These are phyloP conservation scores for Candida cerambycidarum DNA, from an alignment of 805 yeast genomes.

Conservation along the genomic window DNA sequence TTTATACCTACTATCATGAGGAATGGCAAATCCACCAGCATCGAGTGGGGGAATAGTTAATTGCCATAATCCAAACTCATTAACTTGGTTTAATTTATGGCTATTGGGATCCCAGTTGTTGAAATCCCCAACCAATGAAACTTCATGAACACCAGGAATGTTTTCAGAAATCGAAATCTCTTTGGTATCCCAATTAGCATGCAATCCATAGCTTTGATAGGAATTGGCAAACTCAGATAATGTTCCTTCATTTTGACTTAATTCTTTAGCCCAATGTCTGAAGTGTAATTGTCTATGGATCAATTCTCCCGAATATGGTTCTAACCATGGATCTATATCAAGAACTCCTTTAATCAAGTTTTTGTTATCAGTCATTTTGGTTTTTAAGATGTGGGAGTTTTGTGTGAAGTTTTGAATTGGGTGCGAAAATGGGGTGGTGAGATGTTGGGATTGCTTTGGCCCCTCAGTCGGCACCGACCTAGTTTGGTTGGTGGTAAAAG, in stretches of 20 bases:
- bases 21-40: slow-evolving; percentile 61
- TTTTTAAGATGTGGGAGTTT: not conserved
- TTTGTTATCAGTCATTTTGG: slow-evolving; percentile 1
- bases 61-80: slow-evolving; percentile 71
- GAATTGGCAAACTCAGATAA: slow-evolving; percentile 71
- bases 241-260: slow-evolving; percentile 56
- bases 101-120: slow-evolving; percentile 70
- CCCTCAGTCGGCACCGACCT: too few relatives aligned
- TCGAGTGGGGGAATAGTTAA: slow-evolving; percentile 56
- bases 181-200: slow-evolving; percentile 51
- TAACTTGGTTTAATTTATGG: slow-evolving; percentile 53
- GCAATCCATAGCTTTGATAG: slow-evolving; percentile 75
- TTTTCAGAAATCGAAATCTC: slow-evolving; percentile 73
- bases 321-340: slow-evolving; percentile 80
- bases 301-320: slow-evolving; percentile 70
- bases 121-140: slow-evolving; percentile 88
- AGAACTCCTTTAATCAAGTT: slow-evolving; percentile 54
- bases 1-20: slow-evolving; percentile 79
- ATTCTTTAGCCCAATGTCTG: slow-evolving; percentile 56
- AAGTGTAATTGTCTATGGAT: slow-evolving; percentile 67
- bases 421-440: too few relatives aligned
- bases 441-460: too few relatives aligned
- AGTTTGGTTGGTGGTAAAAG: too few relatives aligned
- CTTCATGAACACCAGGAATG: slow-evolving; percentile 82
- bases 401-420: too few relatives aligned